These are phyloP conservation scores for Penicillium capsulatum DNA, from an alignment of 2,329 filamentous ascomycete genomes.

Conservation along the genomic window DNA sequence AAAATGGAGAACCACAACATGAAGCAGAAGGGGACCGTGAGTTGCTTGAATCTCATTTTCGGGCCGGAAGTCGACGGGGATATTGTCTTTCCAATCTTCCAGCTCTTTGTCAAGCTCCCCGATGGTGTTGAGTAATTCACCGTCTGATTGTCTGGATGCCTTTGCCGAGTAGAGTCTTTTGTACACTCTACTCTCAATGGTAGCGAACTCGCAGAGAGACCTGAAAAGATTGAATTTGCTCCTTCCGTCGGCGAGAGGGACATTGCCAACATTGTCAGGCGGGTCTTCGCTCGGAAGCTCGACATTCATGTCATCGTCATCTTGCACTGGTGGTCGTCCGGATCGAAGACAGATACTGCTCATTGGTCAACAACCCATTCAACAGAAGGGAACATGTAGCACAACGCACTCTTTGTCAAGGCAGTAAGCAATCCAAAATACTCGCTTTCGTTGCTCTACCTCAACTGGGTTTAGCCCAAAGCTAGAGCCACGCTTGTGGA, in stretches of 20 bases:
- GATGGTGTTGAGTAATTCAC: constrained; percentile 90
- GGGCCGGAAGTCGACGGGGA: constrained; percentile 92
- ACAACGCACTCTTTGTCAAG: constrained; percentile 62
- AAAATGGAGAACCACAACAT: constrained; percentile 91
- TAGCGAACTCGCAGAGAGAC: constrained; percentile 83
- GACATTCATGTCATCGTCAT: constrained; percentile 88
- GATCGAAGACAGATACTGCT: constrained; percentile 62
- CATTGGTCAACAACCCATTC: constrained; percentile 10
- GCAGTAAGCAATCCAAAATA: constrained; percentile 74
- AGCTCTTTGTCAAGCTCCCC: constrained; percentile 86
- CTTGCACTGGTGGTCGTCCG: constrained; percentile 67
- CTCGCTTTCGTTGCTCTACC: constrained; percentile 79
- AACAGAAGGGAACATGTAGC: not conserved
- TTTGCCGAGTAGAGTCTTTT: constrained; percentile 88
- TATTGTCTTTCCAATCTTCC: constrained; percentile 94
- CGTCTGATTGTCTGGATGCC: constrained; percentile 85
- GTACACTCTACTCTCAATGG: constrained; percentile 92
- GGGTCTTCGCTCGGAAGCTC: constrained; percentile 90
- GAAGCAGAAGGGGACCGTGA: constrained; percentile 88
- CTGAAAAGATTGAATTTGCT: constrained; percentile 94
- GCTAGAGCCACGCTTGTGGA: constrained; percentile 87
- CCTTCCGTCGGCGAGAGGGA: constrained; percentile 81
- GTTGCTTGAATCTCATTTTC: constrained; percentile 93
- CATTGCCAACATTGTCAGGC: constrained; percentile 88
- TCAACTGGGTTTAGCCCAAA: constrained; percentile 93